These are phyloP conservation scores for Mariannaea sp. DNA, from an alignment of 2,329 filamentous ascomycete genomes.

Conservation along the genomic window DNA sequence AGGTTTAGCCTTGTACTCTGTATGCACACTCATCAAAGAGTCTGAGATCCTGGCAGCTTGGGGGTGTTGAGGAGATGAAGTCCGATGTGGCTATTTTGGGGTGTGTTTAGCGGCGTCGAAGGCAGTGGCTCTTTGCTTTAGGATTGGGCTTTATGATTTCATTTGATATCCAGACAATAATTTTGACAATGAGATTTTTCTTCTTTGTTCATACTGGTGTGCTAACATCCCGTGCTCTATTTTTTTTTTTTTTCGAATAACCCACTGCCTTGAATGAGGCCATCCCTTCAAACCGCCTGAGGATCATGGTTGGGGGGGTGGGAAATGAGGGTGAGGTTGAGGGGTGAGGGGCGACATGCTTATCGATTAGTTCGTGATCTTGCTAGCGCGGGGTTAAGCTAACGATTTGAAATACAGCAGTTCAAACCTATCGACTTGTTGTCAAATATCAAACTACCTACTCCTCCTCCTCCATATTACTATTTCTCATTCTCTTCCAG, in stretches of 20 bases:
- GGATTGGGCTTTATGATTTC: conserved; percentile 6
- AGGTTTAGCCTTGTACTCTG: background rate
- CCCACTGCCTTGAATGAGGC: background rate
- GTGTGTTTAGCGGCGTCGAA: conserved; percentile 13
- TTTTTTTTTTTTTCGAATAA: too few species aligned
- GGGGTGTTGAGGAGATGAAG: conserved; percentile 2
- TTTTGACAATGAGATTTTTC: background rate
- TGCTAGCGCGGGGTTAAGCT: conserved; percentile 33
- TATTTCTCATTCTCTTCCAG: too few species aligned
- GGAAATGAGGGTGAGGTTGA: too few species aligned
- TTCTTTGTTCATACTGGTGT: background rate
- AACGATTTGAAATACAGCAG: conserved; percentile 1
- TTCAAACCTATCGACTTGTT: too few species aligned
- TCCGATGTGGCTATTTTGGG: conserved; percentile 10
- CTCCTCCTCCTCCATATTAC: too few species aligned
- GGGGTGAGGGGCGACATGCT: conserved; percentile 2
- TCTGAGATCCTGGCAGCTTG: background rate
- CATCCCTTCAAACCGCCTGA: too few species aligned
- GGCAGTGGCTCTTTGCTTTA: conserved; percentile 12
- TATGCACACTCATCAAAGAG: background rate
- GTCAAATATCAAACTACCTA: too few species aligned
- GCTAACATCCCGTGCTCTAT: too few species aligned
- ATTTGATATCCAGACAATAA: conserved; percentile 16
- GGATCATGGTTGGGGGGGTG: too few species aligned
- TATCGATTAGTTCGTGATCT: conserved; percentile 34